These are phyloP conservation scores for Tuctoria greenei DNA, from an alignment of 176 grass and related monocot species.

Conservation along the genomic window DNA sequence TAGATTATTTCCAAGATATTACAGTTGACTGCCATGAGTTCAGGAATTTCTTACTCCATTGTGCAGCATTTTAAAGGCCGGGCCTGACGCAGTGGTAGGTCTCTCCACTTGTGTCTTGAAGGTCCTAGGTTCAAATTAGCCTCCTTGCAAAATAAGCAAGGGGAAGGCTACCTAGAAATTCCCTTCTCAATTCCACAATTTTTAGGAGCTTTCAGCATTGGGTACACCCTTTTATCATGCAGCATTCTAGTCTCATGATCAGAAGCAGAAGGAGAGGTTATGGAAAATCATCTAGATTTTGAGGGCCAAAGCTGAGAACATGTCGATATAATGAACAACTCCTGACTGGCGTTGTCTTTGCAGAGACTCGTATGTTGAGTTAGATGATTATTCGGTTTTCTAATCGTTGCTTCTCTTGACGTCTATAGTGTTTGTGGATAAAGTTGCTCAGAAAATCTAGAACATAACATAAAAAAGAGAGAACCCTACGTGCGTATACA, in stretches of 20 bases:
- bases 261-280: neutral
- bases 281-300: constrained; percentile 11
- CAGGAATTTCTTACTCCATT: constrained; percentile 2
- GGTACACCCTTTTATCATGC: neutral
- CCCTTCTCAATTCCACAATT: no score
- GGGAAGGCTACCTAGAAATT: no score
- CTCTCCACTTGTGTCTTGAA: no score
- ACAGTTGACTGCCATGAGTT: constrained; percentile 3
- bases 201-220: no score
- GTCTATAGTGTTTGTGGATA: constrained; percentile 21
- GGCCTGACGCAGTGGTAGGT: no score
- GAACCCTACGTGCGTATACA: neutral
- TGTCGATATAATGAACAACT: constrained; percentile 10
- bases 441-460: constrained; percentile 24
- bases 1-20: constrained; percentile 13
- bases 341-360: constrained; percentile 16
- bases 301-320: neutral
- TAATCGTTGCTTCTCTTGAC: constrained; percentile 12
- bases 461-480: neutral
- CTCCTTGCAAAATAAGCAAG: no score
- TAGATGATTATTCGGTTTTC: constrained; percentile 18
- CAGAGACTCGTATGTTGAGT: constrained; percentile 6
- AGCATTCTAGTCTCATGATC: constrained; percentile 4
- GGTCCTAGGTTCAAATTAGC: no score
- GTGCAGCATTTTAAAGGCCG: no score